These are phyloP conservation scores for Phytophthora cactorum DNA, from an alignment of 352 stramenopile genomes.

Conservation along the genomic window DNA sequence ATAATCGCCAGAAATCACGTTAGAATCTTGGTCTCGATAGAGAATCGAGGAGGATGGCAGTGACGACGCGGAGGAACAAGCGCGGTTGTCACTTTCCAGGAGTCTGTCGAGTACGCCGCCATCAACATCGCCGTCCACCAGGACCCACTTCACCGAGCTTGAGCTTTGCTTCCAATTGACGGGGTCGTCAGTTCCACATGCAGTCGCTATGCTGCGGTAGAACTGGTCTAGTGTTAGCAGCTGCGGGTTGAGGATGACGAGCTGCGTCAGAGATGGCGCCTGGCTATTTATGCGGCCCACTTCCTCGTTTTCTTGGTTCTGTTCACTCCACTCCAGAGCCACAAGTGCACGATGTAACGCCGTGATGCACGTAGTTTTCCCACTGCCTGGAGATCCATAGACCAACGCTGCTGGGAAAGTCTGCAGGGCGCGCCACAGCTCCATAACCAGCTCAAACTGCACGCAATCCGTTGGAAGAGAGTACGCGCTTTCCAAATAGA, in stretches of 20 bases:
- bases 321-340: conserved; percentile 45
- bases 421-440: conserved; percentile 48
- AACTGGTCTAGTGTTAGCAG: conserved; percentile 43
- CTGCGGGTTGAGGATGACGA: conserved; percentile 43
- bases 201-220: conserved; percentile 25
- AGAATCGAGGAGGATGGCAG: conserved; percentile 19
- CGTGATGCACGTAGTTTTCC: conserved; percentile 60
- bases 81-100: conserved; percentile 26
- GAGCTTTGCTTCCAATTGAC: not conserved
- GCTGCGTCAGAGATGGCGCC: conserved; percentile 14
- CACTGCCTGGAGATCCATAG: conserved; percentile 41
- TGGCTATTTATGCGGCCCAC: not conserved
- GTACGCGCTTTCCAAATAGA: conserved; percentile 44
- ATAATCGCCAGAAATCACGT: conserved; percentile 19
- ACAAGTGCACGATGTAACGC: conserved; percentile 53
- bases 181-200: conserved; percentile 1
- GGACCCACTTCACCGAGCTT: conserved; percentile 31
- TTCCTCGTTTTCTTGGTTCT: conserved; percentile 29
- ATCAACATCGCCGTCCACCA: conserved; percentile 41
- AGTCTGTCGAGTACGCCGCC: conserved; percentile 38
- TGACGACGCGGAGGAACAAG: conserved; percentile 6
- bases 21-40: conserved; percentile 14
- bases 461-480: conserved; percentile 17
- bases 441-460: conserved; percentile 41
- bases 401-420: conserved; percentile 40